Evolutionary conservation across 2,329 filamentous ascomycete genomes (phyloP).

Genomic region (Emmonsiellopsis sp.): DNA sequence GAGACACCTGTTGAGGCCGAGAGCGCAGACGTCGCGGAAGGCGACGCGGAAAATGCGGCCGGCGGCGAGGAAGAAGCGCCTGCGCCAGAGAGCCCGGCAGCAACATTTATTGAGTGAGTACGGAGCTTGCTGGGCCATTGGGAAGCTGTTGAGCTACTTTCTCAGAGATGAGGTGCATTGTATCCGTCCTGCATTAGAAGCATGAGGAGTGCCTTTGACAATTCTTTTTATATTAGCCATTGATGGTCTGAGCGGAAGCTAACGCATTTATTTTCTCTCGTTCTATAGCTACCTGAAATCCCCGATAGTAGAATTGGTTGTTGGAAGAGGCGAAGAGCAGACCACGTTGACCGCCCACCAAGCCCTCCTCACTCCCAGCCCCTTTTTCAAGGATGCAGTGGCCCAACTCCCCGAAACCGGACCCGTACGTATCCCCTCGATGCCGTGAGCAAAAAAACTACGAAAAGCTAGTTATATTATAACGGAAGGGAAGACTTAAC

Average conservation of each 20-base stretch:
- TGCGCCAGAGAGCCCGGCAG: neutral
- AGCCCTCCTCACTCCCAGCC: conserved; percentile 62
- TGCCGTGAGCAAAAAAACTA: neutral
- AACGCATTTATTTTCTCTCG: neutral
- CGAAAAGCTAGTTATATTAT: neutral
- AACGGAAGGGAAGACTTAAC: neutral
- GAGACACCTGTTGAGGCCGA: conserved; percentile 2
- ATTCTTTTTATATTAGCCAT: neutral
- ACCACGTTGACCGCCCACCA: conserved; percentile 71
- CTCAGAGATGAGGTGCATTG: too few relatives aligned
- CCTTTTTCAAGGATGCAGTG: conserved; percentile 61
- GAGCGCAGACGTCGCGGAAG: neutral
- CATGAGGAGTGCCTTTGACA: neutral
- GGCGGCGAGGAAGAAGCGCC: neutral
- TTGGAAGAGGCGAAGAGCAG: conserved; percentile 52
- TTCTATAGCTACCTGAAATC: conserved; percentile 50
- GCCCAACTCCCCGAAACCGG: conserved; percentile 52
- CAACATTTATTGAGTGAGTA: conserved; percentile 8
- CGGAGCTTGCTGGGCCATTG: neutral
- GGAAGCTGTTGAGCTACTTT: neutral
- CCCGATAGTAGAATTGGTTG: conserved; percentile 58
- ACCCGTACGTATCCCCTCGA: conserved; percentile 41
- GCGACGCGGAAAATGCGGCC: neutral
- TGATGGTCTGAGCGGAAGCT: neutral
- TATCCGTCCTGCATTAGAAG: neutral